Percentiles rank a stretch among this genome's conserved stretches.
phyloP scores from a whole-genome alignment of 176 grass and related monocot species.

The Cocos nucifera region DNA sequence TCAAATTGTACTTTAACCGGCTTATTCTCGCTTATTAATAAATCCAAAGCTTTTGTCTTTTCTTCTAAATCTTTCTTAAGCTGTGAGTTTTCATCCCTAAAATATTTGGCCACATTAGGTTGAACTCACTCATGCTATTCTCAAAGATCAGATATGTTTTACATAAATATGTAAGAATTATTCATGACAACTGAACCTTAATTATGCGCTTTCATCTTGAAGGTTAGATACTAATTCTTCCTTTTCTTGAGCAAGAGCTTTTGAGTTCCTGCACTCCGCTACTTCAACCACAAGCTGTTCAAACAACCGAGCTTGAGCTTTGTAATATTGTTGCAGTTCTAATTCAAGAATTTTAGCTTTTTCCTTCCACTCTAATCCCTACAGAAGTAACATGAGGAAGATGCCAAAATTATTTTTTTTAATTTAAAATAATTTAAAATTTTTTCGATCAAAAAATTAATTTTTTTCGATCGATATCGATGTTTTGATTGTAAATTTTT shows the following conservation, averaged over 20 bases:
- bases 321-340: slow-evolving; percentile 86
- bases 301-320: slow-evolving; percentile 65
- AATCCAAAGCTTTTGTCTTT: too few relatives aligned
- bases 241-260: slow-evolving; percentile 1
- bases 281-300: slow-evolving; percentile 66
- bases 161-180: too few relatives aligned
- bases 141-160: too few relatives aligned
- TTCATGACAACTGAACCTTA: slow-evolving; percentile 42
- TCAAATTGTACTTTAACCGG: too few relatives aligned
- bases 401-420: too few relatives aligned
- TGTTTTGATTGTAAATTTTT: too few relatives aligned
- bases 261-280: slow-evolving; percentile 53
- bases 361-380: slow-evolving; percentile 89
- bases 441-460: too few relatives aligned
- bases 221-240: slow-evolving; percentile 20
- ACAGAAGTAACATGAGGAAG: neutral
- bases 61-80: too few relatives aligned
- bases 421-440: too few relatives aligned
- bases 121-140: neutral
- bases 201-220: slow-evolving; percentile 47
- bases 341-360: slow-evolving; percentile 71
- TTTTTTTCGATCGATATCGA: too few relatives aligned
- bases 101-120: neutral
- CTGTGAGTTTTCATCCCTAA: slow-evolving; percentile 73
- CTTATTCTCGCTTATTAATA: too few relatives aligned